Base-by-base conservation (phyloP, 805 yeast genomes). In the Metschnikowia koreensis region DNA sequence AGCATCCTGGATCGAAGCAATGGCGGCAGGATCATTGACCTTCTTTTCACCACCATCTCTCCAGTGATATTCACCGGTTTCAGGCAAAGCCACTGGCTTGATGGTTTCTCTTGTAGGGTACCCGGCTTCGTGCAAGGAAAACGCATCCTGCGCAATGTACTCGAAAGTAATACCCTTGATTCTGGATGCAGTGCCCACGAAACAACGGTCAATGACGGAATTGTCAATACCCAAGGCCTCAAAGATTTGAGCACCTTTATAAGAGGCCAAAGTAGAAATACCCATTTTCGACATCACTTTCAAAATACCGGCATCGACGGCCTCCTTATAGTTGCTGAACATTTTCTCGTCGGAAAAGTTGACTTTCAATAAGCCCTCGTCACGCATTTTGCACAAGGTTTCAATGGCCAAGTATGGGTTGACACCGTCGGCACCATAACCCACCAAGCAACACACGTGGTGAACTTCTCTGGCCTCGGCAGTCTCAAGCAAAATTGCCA, bases 211-310 rank as follows among this genome's bases (percentile, higher is more conserved):
- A 59, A 93, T 88, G 46, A 93, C 97, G 9, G 96, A 84, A 73
- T 92, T 90, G 69, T 94, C 97, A 55, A 93, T 84, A 71, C 99
- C 99, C 55, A 93, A 77, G 46, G 97, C 97, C 73, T 93, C 99
- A 68, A 94, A 93, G 66, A 93, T 94, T 76, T 93, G 99, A 29
- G 99, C 99, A 71, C 98, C 98, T 75, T 93, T 93, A 75, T 93
- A 93, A n/a, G 97, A 89, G 11, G 97, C 97, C 68, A 93, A 78
- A 31, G 99, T 94, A 33, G 98, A 92, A 62, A 93, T 94, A 79
- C 99, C 99, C 98, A 93, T 94, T 79, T 94, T 93, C 37, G 97
- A 90, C 99, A 93, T 93, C 54, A 94, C 97, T 77, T 94, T 93
- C 63, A 90, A 76, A 61, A 93, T 86, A 72, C 98, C 98, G 50